Evolutionary conservation across 352 stramenopile genomes (phyloP), one percentile per base, ranked within the genome.

Genomic region (Blastocystis sp.): DNA sequence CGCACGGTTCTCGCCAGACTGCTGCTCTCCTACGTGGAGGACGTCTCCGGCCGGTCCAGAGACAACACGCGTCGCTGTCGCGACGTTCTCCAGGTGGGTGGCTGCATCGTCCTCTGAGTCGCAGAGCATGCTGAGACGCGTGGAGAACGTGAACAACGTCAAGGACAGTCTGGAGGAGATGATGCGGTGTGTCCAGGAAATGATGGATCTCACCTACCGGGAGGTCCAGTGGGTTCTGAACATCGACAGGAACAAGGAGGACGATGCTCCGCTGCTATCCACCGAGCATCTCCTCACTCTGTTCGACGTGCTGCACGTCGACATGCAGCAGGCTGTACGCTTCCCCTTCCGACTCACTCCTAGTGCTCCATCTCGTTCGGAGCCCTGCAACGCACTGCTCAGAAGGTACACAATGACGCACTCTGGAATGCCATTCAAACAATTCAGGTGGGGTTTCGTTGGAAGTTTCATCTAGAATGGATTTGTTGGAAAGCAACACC

Each of bases 101-200:
- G 34, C 2, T 13, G 23, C 8, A 9, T 1, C 3, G 20, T 13
- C 11, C 50, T 0, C 50, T 53, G 13, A 66, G 0, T 23, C 3
- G 5, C 41, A 84, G 73, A 84, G 73, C 20, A 84, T 84, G 73
- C 59, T 84, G 13, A 13, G 39, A 23, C 45, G 73, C 1, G 53
- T 84, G 6, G 13, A 26, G 3, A 55, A 84, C 66, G n/a, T 84
- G 4, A 68, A 37, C 0, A 54, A 18, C 9, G 47, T 68, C 2
- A 0, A 75, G 9, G 23, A 68, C 23, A 18, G 26, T 1, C 7
- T 84, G 20, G 68, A 23, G 26, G 37, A 47, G 59, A 84, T 84
- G 47, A n/a, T 23, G 54, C 53, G 68, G 0, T 45, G 15, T 13
- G 37, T 84, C 2, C 59, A 47, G 20, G 73, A 84, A 37, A 66